These are phyloP conservation scores for Pseudogymnoascus sp. DNA, from an alignment of 2,329 filamentous ascomycete species.

Conservation along the genomic window DNA sequence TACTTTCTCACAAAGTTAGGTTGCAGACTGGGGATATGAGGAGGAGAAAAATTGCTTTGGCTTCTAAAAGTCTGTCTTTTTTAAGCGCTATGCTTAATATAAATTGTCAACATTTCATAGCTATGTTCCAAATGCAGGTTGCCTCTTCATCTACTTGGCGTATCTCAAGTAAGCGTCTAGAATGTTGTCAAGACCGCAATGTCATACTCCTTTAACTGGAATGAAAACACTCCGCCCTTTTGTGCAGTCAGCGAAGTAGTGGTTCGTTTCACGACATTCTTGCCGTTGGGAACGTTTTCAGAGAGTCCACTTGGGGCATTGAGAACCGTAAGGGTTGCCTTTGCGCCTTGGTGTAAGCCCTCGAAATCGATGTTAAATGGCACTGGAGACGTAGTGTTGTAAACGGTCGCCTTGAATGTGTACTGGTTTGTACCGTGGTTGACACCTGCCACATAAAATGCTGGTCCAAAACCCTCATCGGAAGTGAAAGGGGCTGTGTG, in stretches of 20 bases:
- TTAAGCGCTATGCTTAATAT: neutral
- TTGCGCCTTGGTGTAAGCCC: constrained; percentile 30
- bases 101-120: neutral
- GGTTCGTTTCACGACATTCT: constrained; percentile 13
- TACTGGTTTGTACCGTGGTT: constrained; percentile 34
- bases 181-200: constrained; percentile 22
- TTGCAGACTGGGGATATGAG: constrained; percentile 33
- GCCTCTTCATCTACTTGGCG: neutral
- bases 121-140: neutral
- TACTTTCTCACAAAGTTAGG: neutral
- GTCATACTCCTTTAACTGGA: constrained; percentile 18
- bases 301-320: constrained; percentile 26
- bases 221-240: constrained; percentile 15
- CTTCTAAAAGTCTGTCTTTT: constrained; percentile 25
- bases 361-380: constrained; percentile 40
- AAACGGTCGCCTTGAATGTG: constrained; percentile 45
- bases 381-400: constrained; percentile 43
- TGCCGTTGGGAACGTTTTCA: constrained; percentile 12
- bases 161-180: neutral
- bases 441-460: constrained; percentile 43
- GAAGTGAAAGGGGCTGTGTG: constrained; percentile 38
- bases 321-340: constrained; percentile 38
- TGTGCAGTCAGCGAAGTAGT: constrained; percentile 13
- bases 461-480: constrained; percentile 33
- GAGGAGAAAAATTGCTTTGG: constrained; percentile 40